Base-by-base conservation (phyloP, 768 basidiomycete species). In the Hirschioporus abietinus region DNA sequence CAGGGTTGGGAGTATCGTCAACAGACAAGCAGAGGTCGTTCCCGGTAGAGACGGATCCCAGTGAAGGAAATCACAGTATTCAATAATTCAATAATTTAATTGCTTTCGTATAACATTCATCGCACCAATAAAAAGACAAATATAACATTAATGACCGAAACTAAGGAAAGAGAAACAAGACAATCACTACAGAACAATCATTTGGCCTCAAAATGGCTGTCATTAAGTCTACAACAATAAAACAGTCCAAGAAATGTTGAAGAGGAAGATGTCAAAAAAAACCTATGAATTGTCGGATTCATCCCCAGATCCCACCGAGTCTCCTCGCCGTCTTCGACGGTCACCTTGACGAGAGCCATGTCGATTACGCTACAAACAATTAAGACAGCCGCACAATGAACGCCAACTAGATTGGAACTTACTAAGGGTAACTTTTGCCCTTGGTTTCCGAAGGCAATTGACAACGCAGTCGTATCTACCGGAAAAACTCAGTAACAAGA, bases 401-500 rank as follows among this genome's bases (percentile, higher is more conserved):
- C 72, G 75, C 69, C 67, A 61, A 26, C 68, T 64, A 70, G 71
- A 72, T 72, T 67, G 70, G 74, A 36, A 76, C 87, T 75, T 76
- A 93, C 92, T 83, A 93, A 76, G 63, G 92, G 93, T 66, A 95
- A 81, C 76, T 94, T 93, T 80, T 94, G 91, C 34, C 92, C 92
- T 82, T 95, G 92, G 74, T 91, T 93, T 59, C 91, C 92, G 72
- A 95, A 88, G 25, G 92, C 91, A 67, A 93, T 93, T 61, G 92
- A 95, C 42, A 95, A 83, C 10, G 92, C 89, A 59, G 93, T 95
- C n/a, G 92, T 93, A 76, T 93, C 92, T 92, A 71, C n/a, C 68
- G 35, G 20, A 64, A 52, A n/a, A 63, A 26, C 18, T 20, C 35
- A 42, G 59, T 7, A 27, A 42, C 15, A 20, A 9, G 24, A n/a